These are phyloP conservation scores for Symbiodinium pilosum DNA, from an alignment of 73 alveolate species.

Conservation along the genomic window DNA sequence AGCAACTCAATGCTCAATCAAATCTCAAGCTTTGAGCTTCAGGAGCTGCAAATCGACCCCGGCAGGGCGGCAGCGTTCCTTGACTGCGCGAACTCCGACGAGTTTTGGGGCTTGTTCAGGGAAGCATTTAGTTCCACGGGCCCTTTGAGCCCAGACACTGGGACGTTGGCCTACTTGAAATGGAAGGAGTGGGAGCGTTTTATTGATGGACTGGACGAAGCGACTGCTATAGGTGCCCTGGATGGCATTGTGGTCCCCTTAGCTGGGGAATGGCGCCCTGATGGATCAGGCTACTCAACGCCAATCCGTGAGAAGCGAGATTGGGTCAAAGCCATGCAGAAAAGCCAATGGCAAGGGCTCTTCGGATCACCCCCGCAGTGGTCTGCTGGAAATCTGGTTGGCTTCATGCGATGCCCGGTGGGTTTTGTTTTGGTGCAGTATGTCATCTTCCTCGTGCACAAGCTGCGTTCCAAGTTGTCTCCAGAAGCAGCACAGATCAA, in stretches of 20 bases:
- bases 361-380: constrained; percentile 53
- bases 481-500: constrained; percentile 37
- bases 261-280: constrained; percentile 79
- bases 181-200: constrained; percentile 74
- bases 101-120: constrained; percentile 24
- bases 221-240: not conserved
- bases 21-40: no score
- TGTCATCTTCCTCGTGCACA: constrained; percentile 50
- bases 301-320: constrained; percentile 56
- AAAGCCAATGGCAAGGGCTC: constrained; percentile 53
- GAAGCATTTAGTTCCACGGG: not conserved
- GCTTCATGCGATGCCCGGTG: constrained; percentile 69
- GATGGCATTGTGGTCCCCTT: constrained; percentile 27
- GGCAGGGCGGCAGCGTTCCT: constrained; percentile 20
- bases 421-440: constrained; percentile 72
- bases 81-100: constrained; percentile 42
- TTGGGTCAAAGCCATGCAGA: constrained; percentile 50
- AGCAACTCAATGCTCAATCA: no score
- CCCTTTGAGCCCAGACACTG: constrained; percentile 49
- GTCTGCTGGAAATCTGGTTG: constrained; percentile 68
- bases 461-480: constrained; percentile 68
- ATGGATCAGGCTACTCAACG: constrained; percentile 55
- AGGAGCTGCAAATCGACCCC: constrained; percentile 17
- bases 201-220: constrained; percentile 55
- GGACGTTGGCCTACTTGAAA: constrained; percentile 38